Base-by-base conservation (phyloP, 352 stramenopile genomes). In the Pythium brachiatum region DNA sequence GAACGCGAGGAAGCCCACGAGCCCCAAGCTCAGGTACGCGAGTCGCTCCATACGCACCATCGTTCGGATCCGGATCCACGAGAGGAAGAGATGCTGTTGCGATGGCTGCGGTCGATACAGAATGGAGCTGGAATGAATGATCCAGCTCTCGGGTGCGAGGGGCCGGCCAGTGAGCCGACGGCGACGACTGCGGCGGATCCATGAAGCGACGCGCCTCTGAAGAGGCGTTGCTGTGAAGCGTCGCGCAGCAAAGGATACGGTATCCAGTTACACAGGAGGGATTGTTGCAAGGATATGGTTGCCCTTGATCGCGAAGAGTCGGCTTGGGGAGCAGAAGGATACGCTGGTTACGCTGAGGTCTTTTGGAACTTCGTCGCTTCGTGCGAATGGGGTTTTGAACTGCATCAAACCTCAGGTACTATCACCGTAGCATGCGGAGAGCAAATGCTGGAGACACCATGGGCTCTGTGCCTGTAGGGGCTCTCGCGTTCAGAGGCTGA, bases 41-140 rank as follows among this genome's bases (percentile, higher is more conserved):
- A 79, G 72, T 53, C 76, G 79, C 32, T 69, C 70, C 43, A 75
- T 39, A 20, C 73, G 66, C 57, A 83, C 29, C 77, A 89, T 86
- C 15, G 34, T 70, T 62, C 13, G 9, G 29, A 34, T 34, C 29
- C 29, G 12, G 23, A 43, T 38, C 13, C 36, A 56, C 23, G 59
- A 25, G 51, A 13, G 20, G 5, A n/a, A n/a, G n/a, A 48, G 53
- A 50, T 7, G 53, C 9, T 4, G 20, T 26, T 32, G 46, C 20
- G 12, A 32, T 29, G 46, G 4, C 46, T 27, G 46, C 12, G 20
- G 20, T 48, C 41, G 41, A 48, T 25, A 25, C 41, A 34, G 29
- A 34, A 34, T 34, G 29, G 29, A 34, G 29, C 39, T 23, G 39
- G 39, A 11, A 47, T n/a, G n/a, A 23, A 47, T 6, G n/a, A 47